Evolutionary conservation across 352 stramenopile species (phyloP), one percentile per base, ranked within the genome.

Genomic region (Phytophthora cactorum): DNA sequence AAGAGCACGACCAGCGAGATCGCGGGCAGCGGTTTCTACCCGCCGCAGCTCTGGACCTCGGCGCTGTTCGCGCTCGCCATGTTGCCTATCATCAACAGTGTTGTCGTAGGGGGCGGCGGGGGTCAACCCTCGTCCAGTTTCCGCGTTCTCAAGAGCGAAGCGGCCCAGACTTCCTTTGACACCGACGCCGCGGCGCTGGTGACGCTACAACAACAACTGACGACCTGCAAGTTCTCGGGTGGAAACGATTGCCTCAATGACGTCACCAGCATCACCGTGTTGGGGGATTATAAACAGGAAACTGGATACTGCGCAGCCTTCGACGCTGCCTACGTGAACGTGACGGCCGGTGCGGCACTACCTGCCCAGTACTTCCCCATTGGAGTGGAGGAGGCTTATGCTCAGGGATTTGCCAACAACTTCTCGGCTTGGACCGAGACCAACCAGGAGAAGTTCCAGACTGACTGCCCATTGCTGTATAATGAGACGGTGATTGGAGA

Each of bases 341-440:
- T 75, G 36, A 77, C 76, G 49, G 63, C 77, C 0, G 59, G 58
- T 0, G 67, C 78, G 1, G 74, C 78, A 4, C 47, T 89, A 10
- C 81, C 79, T 7, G 81, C 79, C n/a, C 77, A 86, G 46, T 95
- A 92, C 63, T 66, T 88, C 43, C 85, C 87, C 4, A 90, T 92
- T 50, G 74, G 39, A 6, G 77, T 76, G 22, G 62, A 86, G 28
- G 82, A 91, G 22, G 85, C 82, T 6, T 71, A 82, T 62, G 60
- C 65, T 3, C 66, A 87, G 31, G 84, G 84, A 9, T 89, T 87
- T 52, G 59, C 65, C 29, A 95, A 93, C 61, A 85, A 89, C 41
- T 92, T 92, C 38, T 92, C 84, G 8, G 55, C 84, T 49, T 95
- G 87, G 85, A 81, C 74, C 4, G 55, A 64, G 34, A 56, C 41